Conservation (phyloP, 1,139 yeast genomes). For the Candida labiduridarum region DNA sequence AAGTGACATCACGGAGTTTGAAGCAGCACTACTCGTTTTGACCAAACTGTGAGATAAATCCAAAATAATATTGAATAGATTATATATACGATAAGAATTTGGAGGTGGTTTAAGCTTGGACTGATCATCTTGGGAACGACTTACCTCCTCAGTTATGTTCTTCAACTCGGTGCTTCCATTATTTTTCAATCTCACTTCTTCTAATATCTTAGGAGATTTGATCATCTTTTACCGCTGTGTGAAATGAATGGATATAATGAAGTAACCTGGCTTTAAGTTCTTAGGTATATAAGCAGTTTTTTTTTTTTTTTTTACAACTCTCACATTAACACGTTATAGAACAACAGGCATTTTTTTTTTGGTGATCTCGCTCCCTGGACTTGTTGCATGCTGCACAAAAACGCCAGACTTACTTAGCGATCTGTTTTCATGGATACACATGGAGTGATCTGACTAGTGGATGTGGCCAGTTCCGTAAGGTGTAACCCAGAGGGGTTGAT, state of each 20-base stretch:
- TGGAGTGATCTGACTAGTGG: neutral
- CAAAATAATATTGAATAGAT: conserved; percentile 12
- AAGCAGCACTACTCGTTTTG: conserved; percentile 5
- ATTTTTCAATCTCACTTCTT: conserved; percentile 14
- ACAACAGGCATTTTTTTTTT: neutral
- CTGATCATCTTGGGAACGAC: conserved; percentile 2
- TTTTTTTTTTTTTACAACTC: conserved; percentile 3
- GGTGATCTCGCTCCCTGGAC: neutral
- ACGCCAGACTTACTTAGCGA: neutral
- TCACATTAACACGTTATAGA: conserved; percentile 2
- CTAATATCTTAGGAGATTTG: conserved; percentile 14
- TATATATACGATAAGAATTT: conserved; percentile 12
- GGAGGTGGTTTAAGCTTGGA: conserved; percentile 13
- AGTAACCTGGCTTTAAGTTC: neutral
- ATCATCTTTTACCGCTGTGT: conserved; percentile 8
- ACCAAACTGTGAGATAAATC: conserved; percentile 13
- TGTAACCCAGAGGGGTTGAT: too few relatives aligned
- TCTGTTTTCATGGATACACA: too few relatives aligned
- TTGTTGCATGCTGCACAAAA: neutral
- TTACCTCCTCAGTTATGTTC: conserved; percentile 12
- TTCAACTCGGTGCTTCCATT: conserved; percentile 11
- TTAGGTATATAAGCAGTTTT: neutral
- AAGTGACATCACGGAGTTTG: conserved; percentile 8
- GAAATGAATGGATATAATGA: neutral
- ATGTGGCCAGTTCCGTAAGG: too few relatives aligned